Percentiles rank a stretch among this genome's conserved stretches.
phyloP scores from a whole-genome alignment of 2,329 filamentous ascomycete species.

The Colletotrichum brevisporum region DNA sequence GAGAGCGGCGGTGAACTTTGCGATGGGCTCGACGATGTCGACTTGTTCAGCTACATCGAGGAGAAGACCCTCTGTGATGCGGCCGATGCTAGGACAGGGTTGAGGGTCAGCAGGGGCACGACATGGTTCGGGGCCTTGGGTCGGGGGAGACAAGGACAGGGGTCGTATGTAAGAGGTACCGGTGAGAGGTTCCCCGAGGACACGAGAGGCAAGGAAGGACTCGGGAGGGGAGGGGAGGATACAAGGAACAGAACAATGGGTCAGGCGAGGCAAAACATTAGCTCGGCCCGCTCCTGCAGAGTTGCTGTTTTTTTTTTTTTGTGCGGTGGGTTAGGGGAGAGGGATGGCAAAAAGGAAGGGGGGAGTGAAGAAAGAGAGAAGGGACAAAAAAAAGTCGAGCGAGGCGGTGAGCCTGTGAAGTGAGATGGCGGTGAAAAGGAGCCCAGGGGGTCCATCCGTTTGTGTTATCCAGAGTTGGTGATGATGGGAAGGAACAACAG shows the following conservation, averaged over 20 bases:
- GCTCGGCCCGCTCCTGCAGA: conserved; percentile 28
- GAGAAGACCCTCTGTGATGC: conserved; percentile 85
- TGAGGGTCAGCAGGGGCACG: conserved; percentile 26
- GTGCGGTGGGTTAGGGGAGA: conserved; percentile 27
- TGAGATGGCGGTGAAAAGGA: conserved; percentile 29
- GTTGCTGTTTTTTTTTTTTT: not conserved
- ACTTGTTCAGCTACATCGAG: conserved; percentile 77
- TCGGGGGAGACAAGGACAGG: conserved; percentile 28
- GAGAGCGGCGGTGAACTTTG: conserved; percentile 81
- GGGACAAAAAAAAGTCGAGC: conserved; percentile 10
- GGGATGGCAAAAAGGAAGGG: conserved; percentile 18
- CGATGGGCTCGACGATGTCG: conserved; percentile 88
- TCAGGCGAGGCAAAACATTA: conserved; percentile 40
- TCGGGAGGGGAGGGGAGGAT: not conserved
- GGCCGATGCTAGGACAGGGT: conserved; percentile 74
- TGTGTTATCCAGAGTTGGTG: conserved; percentile 6
- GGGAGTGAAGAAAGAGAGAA: conserved; percentile 2
- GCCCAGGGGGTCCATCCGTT: not conserved
- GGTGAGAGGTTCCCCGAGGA: conserved; percentile 30
- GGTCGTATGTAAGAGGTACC: conserved; percentile 23
- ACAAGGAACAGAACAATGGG: conserved; percentile 11
- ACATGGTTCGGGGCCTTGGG: conserved; percentile 29
- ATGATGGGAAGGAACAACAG: conserved; percentile 1
- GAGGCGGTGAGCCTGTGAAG: conserved; percentile 26
- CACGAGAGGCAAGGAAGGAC: conserved; percentile 16